Evolutionary conservation across 495 filamentous ascomycete genomes (phyloP), one percentile per base, ranked within the genome.

Genomic region (Penicillium ochrochloron): DNA sequence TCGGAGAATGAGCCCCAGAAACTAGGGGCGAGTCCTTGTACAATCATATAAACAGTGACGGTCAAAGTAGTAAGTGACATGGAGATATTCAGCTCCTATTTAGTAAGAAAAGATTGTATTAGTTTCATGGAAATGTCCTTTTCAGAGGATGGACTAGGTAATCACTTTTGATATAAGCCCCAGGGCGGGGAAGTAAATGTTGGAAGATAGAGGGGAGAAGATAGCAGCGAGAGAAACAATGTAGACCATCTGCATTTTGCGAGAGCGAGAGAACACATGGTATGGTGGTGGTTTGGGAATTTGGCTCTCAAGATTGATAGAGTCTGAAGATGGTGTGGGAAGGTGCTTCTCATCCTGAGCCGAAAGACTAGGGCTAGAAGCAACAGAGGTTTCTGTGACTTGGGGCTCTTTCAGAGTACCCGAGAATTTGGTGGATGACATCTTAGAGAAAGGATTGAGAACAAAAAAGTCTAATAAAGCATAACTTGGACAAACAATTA

Each of bases 101-200:
- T 6, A n/a, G 48, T 17, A 12, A 35, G 64, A 19, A 60, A 56
- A 31, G 7, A 39, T 50, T 21, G 44, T 23, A 23, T 35, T 27
- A n/a, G 5, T 11, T n/a, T 17, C 1, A 19, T 11, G 35, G 11
- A 23, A 19, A 10, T 37, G 19, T 10, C 11, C 23, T 9, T 34
- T 14, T 15, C 5, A 12, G 35, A 33, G 12, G 8, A 59, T 46
- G 44, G 27, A 23, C 2, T 11, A 37, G 31, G 0, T 6, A 68
- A 71, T 58, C 5, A 78, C 77, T 50, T 58, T 64, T 23, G 77
- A 76, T 17, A 80, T 72, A 4, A 61, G 66, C 9, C 70, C 73
- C 23, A 94, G 77, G 2, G 89, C 88, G 5, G 90, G 91, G 63
- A 93, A 92, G 73, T 95, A 95, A 46, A 93, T 92, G 67, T 90